phyloP scores from a whole-genome alignment of 1,284 basidiomycete species.

The Sporisorium scitamineum region DNA sequence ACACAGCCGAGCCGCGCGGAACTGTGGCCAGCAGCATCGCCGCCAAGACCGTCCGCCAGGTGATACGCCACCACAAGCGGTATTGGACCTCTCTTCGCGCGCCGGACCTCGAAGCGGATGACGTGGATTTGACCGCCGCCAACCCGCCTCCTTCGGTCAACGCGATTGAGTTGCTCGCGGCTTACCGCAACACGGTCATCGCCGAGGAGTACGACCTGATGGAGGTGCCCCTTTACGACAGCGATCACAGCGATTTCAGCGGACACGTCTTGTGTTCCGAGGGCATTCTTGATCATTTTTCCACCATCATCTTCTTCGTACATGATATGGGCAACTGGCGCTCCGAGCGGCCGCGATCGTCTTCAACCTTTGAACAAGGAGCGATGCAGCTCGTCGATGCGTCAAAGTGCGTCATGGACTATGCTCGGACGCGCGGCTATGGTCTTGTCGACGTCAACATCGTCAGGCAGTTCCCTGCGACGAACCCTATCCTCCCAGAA shows the following conservation, averaged over 20 bases:
- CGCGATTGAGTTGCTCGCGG: constrained; percentile 80
- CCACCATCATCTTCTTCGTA: constrained; percentile 57
- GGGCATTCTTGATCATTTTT: constrained; percentile 68
- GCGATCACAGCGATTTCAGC: constrained; percentile 78
- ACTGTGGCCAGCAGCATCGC: constrained; percentile 70
- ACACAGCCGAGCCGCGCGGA: constrained; percentile 77
- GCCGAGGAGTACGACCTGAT: constrained; percentile 80
- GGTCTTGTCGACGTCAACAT: constrained; percentile 89
- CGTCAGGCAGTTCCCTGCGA: constrained; percentile 76
- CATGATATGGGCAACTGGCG: constrained; percentile 63
- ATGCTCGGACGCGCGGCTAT: constrained; percentile 78
- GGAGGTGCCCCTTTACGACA: constrained; percentile 79
- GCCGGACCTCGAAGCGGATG: constrained; percentile 31
- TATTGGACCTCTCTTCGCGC: constrained; percentile 83
- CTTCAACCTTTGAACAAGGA: neutral
- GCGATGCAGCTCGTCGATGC: constrained; percentile 75
- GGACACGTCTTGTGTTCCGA: constrained; percentile 87
- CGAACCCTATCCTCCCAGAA: neutral
- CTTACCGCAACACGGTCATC: constrained; percentile 83
- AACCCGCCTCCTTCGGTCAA: constrained; percentile 15
- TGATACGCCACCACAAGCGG: constrained; percentile 85
- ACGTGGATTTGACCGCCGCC: constrained; percentile 17
- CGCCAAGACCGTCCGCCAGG: constrained; percentile 87
- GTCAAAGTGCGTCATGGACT: constrained; percentile 81
- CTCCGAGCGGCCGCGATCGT: constrained; percentile 7